Base-by-base conservation (phyloP, 129 eudicot species). In the Centaurea solstitialis region DNA sequence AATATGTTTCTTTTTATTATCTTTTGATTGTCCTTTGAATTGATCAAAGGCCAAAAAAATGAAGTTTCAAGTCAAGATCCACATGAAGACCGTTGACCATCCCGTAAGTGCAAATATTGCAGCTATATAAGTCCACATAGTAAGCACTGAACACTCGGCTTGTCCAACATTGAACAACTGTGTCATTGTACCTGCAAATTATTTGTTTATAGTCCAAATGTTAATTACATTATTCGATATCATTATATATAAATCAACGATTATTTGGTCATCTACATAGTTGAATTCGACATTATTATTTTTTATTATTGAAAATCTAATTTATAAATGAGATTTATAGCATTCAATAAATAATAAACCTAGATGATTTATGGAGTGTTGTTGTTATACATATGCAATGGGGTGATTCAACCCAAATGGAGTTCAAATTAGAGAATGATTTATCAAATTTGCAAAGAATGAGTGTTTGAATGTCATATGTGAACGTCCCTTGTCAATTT, bases 51-150 rank as follows among this genome's bases (percentile, higher is more conserved):
- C 76, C 76, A 67, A 68, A 37, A 75, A 47, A 57, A 17, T 22
- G 40, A 65, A 75, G 50, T 82, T 78, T 78, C 43, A 84, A 68
- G 85, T 80, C 71, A 91, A 84, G 73, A 92, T 87, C 94, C 97
- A 92, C 97, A 94, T 90, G 85, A 85, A 92, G 53, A 90, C 79
- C 11, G 94, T 89, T 10, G 99, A 94, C 99, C 99, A 94, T 41
- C 78, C 82, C 0, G 99, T 90, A 15, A 92, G 90, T 12, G 97
- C 90, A 72, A 92, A 62, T 11, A 86, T 85, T 68, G 94, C 93
- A 75, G 84, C 86, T 65, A 86, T 26, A 74, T 92, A 94, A 79
- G 98, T 92, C 98, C 98, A 94, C 74, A 92, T 77, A 67, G 90
- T 87, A 50, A 94, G 87, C 20, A 94, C 87, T 13, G 97, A 90